Conservation (phyloP, 202 grass and related monocot genomes). For the Carex sylvatica region DNA sequence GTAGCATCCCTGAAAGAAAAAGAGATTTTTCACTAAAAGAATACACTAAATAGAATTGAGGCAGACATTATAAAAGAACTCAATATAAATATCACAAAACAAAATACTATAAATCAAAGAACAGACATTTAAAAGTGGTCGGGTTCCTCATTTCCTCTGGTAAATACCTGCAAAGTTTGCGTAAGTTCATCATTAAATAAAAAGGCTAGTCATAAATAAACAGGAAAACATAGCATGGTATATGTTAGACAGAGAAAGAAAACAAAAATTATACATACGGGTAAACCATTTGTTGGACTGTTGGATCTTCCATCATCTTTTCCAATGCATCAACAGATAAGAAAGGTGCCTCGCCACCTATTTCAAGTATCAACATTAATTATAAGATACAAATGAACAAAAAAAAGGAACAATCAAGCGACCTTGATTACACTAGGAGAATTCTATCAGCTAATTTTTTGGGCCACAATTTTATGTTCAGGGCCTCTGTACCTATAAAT, state of each 20-base stretch:
- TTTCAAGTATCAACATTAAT: slow-evolving; percentile 8
- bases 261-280: slow-evolving; percentile 65
- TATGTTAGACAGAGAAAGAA: neutral
- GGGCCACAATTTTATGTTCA: neutral
- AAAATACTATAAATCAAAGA: slow-evolving; percentile 30
- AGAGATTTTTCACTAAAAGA: neutral
- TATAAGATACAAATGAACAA: slow-evolving; percentile 6
- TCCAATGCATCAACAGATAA: slow-evolving; percentile 86
- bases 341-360: slow-evolving; percentile 56
- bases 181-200: slow-evolving; percentile 1
- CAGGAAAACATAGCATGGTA: neutral
- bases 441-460: neutral
- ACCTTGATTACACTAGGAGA: slow-evolving; percentile 13
- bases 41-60: neutral
- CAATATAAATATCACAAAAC: slow-evolving; percentile 16
- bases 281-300: slow-evolving; percentile 95
- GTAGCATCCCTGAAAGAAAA: slow-evolving; percentile 78
- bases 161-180: slow-evolving; percentile 67
- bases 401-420: neutral
- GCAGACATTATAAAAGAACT: neutral
- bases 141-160: slow-evolving; percentile 97
- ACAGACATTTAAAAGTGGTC: slow-evolving; percentile 81
- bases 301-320: slow-evolving; percentile 99
- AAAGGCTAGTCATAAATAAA: slow-evolving; percentile 13
- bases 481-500: neutral